Evolutionary conservation across 1,284 basidiomycete species (phyloP).

Genomic region (Moniliella sp.): DNA sequence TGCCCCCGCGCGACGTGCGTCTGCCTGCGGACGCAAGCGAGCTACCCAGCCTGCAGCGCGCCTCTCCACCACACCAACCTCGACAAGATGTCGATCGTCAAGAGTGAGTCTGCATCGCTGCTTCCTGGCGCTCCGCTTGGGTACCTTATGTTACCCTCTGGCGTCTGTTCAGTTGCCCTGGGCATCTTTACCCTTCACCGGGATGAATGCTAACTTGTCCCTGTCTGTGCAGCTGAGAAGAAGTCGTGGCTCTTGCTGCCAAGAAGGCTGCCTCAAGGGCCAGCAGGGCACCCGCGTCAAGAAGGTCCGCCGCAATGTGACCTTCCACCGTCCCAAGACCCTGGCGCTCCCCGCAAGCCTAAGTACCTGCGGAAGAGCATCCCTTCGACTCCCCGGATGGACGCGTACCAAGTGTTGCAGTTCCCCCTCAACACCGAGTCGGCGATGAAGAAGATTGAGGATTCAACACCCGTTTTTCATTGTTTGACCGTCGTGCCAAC

Average conservation of each 20-base stretch:
- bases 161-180: too few species aligned
- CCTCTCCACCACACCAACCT: too few species aligned
- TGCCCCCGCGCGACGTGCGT: too few species aligned
- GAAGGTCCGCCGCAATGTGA: slow-evolving; percentile 65
- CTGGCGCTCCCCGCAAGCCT: slow-evolving; percentile 62
- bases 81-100: too few species aligned
- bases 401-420: slow-evolving; percentile 82
- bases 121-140: too few species aligned
- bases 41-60: too few species aligned
- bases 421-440: slow-evolving; percentile 45
- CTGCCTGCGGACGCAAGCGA: too few species aligned
- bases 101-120: too few species aligned
- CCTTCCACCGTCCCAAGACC: slow-evolving; percentile 92
- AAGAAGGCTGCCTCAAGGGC: slow-evolving; percentile 94
- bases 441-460: slow-evolving; percentile 73
- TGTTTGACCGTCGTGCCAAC: slow-evolving; percentile 82
- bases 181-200: too few species aligned
- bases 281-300: slow-evolving; percentile 51
- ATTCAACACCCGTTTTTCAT: slow-evolving; percentile 97
- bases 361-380: slow-evolving; percentile 85
- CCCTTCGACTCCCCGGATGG: slow-evolving; percentile 80
- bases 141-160: too few species aligned
- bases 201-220: too few species aligned
- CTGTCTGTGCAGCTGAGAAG: not conserved
- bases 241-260: slow-evolving; percentile 56